Conservation (phyloP, 2,329 filamentous ascomycete species). For the Aureobasidium sp. region DNA sequence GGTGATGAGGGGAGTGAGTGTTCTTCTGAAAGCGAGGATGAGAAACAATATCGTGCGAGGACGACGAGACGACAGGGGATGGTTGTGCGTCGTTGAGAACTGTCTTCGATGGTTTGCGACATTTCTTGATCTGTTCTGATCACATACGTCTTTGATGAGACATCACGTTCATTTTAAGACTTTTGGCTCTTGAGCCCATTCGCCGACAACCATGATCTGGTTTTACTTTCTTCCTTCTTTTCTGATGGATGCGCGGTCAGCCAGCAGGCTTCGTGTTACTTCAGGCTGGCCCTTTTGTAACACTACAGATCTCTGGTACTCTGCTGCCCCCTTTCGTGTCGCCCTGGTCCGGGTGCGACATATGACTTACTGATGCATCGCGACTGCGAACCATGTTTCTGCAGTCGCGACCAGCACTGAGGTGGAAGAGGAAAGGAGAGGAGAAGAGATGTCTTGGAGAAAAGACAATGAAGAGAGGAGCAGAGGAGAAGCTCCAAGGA, state of each 20-base stretch:
- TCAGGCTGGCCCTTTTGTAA: background rate
- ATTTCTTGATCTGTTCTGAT: too few species aligned
- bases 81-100: conserved; percentile 37
- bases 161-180: too few species aligned
- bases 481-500: background rate
- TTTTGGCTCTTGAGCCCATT: too few species aligned
- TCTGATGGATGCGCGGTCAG: background rate
- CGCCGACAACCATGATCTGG: background rate
- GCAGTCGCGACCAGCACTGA: background rate
- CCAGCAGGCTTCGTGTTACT: background rate
- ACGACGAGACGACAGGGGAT: conserved; percentile 57
- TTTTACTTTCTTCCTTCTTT: background rate
- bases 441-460: background rate
- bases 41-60: conserved; percentile 24
- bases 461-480: background rate
- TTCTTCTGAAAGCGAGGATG: conserved; percentile 59
- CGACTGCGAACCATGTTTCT: background rate
- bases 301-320: background rate
- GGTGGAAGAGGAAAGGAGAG: background rate
- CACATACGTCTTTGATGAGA: background rate
- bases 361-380: background rate
- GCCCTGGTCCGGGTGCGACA: background rate
- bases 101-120: background rate
- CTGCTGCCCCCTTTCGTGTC: background rate
- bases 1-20: conserved; percentile 63